Base-by-base conservation (phyloP, 345 rosid genomes). In the Salix udensis region DNA sequence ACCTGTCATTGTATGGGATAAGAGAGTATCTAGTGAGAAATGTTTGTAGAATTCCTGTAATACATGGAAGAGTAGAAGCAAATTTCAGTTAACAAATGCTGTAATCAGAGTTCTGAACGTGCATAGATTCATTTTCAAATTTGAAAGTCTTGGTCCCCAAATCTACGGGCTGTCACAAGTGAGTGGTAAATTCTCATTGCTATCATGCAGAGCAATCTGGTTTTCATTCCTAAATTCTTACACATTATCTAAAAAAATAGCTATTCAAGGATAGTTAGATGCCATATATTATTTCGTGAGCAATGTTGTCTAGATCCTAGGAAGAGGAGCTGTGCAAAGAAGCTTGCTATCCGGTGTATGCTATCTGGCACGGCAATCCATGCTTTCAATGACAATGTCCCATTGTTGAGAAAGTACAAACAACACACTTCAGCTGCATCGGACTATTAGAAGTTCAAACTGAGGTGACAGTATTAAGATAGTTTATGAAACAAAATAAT, bases 1-100 rank as follows among this genome's bases (percentile, higher is more conserved):
- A 95, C 90, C 98, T 91, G 90, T 60, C 73, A 78, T 76, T 10
- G 14, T 61, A 80, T 24, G 44, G 58, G 42, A 72, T 48, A 76
- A 55, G 71, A 31, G 40, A 74, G 37, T 19, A 76, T 60, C 10
- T 23, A 24, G 44, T 65, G 48, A 76, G 67, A 76, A 37, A 55
- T 55, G 26, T 10, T 62, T 68, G 28, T 3, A 64, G 40, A 37
- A 13, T 50, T 28, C 23, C 11, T 7, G 31, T 26, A 10, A 31
- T 7, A 39, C 23, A 28, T 3, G 21, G 30, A 73, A 30, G 3
- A 72, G 31, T 26, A 52, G 21, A n/a, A 53, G 36, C 66, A 53
- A 4, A 24, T 61, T 30, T 39, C 50, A 36, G 36, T 55, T 28
- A 55, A 30, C 21, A 62, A 31, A 78, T 65, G 61, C 23, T 24